Evolutionary conservation across 768 basidiomycete species (phyloP), one percentile per base, ranked within the genome.

Genomic region (Sarcodon aspratus): DNA sequence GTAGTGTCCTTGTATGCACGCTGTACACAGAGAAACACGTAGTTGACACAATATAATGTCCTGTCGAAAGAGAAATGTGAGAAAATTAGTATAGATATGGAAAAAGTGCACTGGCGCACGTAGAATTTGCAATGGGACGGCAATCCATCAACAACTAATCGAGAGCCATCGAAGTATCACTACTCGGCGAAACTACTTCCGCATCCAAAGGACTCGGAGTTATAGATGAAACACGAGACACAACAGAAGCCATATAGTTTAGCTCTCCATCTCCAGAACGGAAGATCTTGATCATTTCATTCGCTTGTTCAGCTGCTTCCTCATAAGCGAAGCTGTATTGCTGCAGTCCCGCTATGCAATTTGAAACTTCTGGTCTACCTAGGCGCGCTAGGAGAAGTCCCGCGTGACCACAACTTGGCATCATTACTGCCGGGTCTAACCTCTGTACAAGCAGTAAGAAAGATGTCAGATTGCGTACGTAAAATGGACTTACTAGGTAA

Each of bases 311-410:
- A 36, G 79, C 85, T 32, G 87, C 82, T 55, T 91, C 87, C 60
- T 90, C 90, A 55, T 90, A 91, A 15, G 88, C 84, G 57, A 81
- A 77, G 58, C 85, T 85, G 61, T 94, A 94, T 64, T 96, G 93
- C 57, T 86, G 76, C 18, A 96, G 72, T 31, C 87, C 93, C 18
- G 75, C 78, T 56, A 95, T 82, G 62, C 93, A 95, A 56, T 85
- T 82, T 48, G 73, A 66, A 33, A 86, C 89, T 63, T 94, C 92
- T 1, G 81, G 79, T 15, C 88, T 80, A 7, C 85, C 91, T n/a
- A 85, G 66, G 21, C 81, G 76, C 6, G 90, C 92, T 47, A 95
- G 76, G 11, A 92, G 70, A 44, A 74, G 78, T 10, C 92, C 93
- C 0, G 91, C 85, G 52, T 87, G 82, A 52, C 85, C 87, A 60